Percentiles rank a stretch among this genome's conserved stretches.
phyloP scores from a whole-genome alignment of 805 yeast species.

The Barnettozyma botsteinii region DNA sequence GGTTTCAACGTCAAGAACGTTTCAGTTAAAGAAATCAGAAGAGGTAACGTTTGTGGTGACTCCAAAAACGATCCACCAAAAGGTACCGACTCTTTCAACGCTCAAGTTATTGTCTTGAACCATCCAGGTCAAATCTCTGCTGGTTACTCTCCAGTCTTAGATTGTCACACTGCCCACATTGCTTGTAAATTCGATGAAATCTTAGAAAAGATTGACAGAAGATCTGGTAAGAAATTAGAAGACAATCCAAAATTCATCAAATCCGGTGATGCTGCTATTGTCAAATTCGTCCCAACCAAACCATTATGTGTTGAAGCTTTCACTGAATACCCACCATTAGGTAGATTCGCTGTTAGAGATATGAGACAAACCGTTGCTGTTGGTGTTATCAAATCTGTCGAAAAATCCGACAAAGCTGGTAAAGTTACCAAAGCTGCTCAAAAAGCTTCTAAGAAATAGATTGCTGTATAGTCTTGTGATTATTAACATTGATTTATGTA shows the following conservation, averaged over 20 bases:
- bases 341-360: slow-evolving; percentile 99
- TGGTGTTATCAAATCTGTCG: slow-evolving; percentile 97
- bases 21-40: slow-evolving; percentile 87
- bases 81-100: slow-evolving; percentile 77
- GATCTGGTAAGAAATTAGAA: slow-evolving; percentile 91
- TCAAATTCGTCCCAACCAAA: slow-evolving; percentile 81
- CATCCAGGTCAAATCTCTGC: slow-evolving; percentile 93
- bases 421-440: slow-evolving; percentile 95
- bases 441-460: slow-evolving; percentile 27
- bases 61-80: slow-evolving; percentile 89
- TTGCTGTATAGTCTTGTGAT: slow-evolving; percentile 1
- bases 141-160: slow-evolving; percentile 90
- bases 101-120: slow-evolving; percentile 87
- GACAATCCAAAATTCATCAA: slow-evolving; percentile 89
- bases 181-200: slow-evolving; percentile 89
- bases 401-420: slow-evolving; percentile 79
- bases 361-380: slow-evolving; percentile 99
- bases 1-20: slow-evolving; percentile 94
- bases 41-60: slow-evolving; percentile 95
- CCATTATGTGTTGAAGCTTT: slow-evolving; percentile 96
- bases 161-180: slow-evolving; percentile 82
- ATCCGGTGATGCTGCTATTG: slow-evolving; percentile 96
- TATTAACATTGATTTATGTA: neutral
- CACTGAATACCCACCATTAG: slow-evolving; percentile 95
- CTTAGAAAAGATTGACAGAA: slow-evolving; percentile 98